phyloP scores from a whole-genome alignment of 1,284 basidiomycete species.

The Sphaerobolus stellatus region DNA sequence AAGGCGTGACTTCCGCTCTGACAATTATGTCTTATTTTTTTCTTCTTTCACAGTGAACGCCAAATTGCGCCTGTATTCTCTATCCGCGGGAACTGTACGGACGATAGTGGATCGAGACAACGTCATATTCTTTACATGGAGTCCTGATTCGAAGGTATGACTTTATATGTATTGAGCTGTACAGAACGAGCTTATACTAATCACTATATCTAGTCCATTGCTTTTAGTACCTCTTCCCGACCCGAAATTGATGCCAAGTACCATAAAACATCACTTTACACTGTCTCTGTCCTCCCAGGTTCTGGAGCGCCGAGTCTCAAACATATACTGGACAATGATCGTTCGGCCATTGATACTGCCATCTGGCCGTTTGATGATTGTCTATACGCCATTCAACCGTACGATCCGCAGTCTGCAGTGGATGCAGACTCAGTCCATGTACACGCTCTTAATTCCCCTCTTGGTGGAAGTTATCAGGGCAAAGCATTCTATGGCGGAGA shows the following conservation, averaged over 20 bases:
- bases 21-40: neutral
- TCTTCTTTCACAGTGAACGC: neutral
- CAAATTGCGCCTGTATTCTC: slow-evolving; percentile 12
- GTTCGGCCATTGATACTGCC: no score
- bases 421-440: slow-evolving; percentile 11
- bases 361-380: neutral
- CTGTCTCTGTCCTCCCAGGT: slow-evolving; percentile 1
- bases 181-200: no score
- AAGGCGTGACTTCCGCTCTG: neutral
- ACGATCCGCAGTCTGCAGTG: slow-evolving; percentile 6
- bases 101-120: slow-evolving; percentile 13
- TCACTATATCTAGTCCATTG: neutral
- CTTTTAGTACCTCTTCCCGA: neutral
- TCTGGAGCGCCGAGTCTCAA: neutral
- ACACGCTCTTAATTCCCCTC: slow-evolving; percentile 3
- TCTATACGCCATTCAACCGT: slow-evolving; percentile 11
- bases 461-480: neutral
- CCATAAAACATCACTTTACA: slow-evolving; percentile 3
- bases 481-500: slow-evolving; percentile 14
- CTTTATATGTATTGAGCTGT: neutral
- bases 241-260: slow-evolving; percentile 4
- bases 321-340: no score
- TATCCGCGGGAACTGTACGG: slow-evolving; percentile 13
- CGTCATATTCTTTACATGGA: slow-evolving; percentile 15
- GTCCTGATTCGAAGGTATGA: slow-evolving; percentile 17